Percentiles rank a stretch among this genome's conserved stretches.
phyloP scores from a whole-genome alignment of 192 early-diverging fungal species.

The Cladochytrium replicatum region DNA sequence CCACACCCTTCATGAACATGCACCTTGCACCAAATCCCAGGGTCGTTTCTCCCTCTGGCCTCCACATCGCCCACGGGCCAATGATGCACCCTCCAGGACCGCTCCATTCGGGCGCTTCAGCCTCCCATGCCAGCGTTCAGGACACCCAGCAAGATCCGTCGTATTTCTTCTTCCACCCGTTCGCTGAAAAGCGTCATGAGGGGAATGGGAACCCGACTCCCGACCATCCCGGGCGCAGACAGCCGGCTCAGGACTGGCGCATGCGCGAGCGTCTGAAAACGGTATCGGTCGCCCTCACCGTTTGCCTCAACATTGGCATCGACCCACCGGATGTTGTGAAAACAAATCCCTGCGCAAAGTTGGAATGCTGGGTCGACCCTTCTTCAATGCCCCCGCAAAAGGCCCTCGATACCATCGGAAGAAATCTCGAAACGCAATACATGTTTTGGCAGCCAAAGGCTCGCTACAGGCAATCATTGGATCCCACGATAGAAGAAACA shows the following conservation, averaged over 20 bases:
- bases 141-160: too few species aligned
- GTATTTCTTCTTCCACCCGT: too few species aligned
- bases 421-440: slow-evolving; percentile 86
- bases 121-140: too few species aligned
- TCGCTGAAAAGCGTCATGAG: too few species aligned
- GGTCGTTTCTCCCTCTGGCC: too few species aligned
- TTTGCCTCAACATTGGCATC: slow-evolving; percentile 93
- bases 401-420: slow-evolving; percentile 82
- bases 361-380: slow-evolving; percentile 96
- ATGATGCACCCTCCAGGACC: too few species aligned
- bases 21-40: too few species aligned
- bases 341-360: slow-evolving; percentile 74
- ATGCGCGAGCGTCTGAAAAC: slow-evolving; percentile 67
- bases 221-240: too few species aligned
- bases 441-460: slow-evolving; percentile 80
- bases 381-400: slow-evolving; percentile 62
- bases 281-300: slow-evolving; percentile 71
- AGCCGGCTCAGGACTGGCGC: slow-evolving; percentile 50
- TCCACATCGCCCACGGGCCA: too few species aligned
- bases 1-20: too few species aligned
- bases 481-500: slow-evolving; percentile 87
- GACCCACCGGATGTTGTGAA: slow-evolving; percentile 89
- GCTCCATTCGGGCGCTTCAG: too few species aligned
- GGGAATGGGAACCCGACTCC: too few species aligned
- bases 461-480: slow-evolving; percentile 70